Percentiles rank a stretch among this genome's conserved stretches.
phyloP scores from a whole-genome alignment of 768 basidiomycete species.

The Suillus subluteus region DNA sequence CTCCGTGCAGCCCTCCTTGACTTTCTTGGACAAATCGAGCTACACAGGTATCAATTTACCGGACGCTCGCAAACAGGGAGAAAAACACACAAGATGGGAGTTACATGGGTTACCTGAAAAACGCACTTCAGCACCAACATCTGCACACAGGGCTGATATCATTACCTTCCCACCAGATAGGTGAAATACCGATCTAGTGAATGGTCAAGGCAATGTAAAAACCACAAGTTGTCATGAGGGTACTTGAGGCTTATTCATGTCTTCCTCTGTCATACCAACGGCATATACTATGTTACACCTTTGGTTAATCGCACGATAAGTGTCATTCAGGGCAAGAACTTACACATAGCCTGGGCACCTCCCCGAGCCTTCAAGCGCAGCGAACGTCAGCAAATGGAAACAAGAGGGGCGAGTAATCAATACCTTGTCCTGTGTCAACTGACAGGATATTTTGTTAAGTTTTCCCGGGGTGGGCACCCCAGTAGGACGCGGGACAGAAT shows the following conservation, averaged over 20 bases:
- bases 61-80: not conserved
- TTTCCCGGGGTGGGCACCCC: constrained; percentile 41
- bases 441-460: constrained; percentile 76
- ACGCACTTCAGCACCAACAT: not conserved
- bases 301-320: not conserved
- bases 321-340: constrained; percentile 29
- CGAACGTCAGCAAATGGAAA: constrained; percentile 8
- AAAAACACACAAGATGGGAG: constrained; percentile 63
- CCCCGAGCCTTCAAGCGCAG: constrained; percentile 51
- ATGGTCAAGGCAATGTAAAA: constrained; percentile 11
- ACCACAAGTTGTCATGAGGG: constrained; percentile 9
- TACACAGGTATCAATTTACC: constrained; percentile 30
- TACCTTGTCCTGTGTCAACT: constrained; percentile 80
- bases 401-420: not conserved
- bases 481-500: constrained; percentile 23
- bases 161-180: constrained; percentile 92
- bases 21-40: constrained; percentile 78
- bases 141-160: constrained; percentile 5
- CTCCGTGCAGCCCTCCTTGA: constrained; percentile 82
- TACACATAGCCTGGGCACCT: constrained; percentile 87
- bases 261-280: constrained; percentile 73
- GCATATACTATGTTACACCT: constrained; percentile 58
- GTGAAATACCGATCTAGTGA: constrained; percentile 79
- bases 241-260: constrained; percentile 87
- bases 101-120: constrained; percentile 83